phyloP scores from a whole-genome alignment of 2,329 filamentous ascomycete genomes.

The Zopfia rhizophila region DNA sequence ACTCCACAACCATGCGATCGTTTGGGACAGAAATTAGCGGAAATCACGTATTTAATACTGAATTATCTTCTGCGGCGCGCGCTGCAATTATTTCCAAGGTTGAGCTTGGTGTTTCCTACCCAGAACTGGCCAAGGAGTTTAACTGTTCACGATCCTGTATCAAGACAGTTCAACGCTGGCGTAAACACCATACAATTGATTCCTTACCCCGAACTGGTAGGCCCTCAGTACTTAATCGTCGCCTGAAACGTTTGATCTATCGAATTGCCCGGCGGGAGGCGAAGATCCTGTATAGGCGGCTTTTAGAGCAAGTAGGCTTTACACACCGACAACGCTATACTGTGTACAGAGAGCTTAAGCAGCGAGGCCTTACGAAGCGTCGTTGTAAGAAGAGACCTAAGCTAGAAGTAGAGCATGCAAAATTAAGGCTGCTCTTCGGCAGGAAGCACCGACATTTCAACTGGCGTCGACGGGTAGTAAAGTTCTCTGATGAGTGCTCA shows the following conservation, averaged over 20 bases:
- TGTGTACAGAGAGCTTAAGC: no score
- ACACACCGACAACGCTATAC: no score
- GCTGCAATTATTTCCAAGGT: slow-evolving; percentile 7
- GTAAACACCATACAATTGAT: not conserved
- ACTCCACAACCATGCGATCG: no score
- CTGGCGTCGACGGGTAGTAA: not conserved
- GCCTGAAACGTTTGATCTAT: slow-evolving; percentile 1
- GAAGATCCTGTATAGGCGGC: slow-evolving; percentile 8
- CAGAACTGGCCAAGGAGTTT: slow-evolving; percentile 7
- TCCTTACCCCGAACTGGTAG: slow-evolving; percentile 2
- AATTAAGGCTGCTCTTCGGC: slow-evolving; percentile 42
- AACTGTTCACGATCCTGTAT: slow-evolving; percentile 7
- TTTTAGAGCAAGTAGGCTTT: slow-evolving; percentile 7
- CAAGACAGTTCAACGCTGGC: slow-evolving; percentile 7
- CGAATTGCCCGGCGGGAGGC: slow-evolving; percentile 2
- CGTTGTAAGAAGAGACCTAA: no score
- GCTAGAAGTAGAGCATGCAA: no score
- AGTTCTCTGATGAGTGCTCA: slow-evolving; percentile 9
- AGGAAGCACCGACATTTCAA: not conserved
- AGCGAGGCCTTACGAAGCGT: no score
- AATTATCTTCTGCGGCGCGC: slow-evolving; percentile 1
- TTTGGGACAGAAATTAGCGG: slow-evolving; percentile 13
- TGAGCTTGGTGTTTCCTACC: slow-evolving; percentile 3
- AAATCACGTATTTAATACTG: slow-evolving; percentile 1
- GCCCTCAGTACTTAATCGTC: slow-evolving; percentile 9